Evolutionary conservation across 176 grass and related monocot genomes (phyloP), one percentile per base, ranked within the genome.

Genomic region (Zizania latifolia): DNA sequence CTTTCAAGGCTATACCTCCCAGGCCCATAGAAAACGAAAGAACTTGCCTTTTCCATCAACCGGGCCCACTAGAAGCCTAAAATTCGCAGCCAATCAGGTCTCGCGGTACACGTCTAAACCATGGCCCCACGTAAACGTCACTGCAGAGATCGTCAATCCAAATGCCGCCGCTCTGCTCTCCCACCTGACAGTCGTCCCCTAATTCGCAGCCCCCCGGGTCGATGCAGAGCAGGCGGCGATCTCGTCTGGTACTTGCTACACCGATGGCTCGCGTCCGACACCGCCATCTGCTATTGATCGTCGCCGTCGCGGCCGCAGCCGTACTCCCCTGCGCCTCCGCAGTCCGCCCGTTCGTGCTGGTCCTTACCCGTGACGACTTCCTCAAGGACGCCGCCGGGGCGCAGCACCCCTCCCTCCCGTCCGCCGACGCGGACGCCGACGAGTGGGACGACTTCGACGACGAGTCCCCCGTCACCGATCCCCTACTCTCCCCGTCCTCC

Each of bases 371-470:
- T n/a, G 88, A 97, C 2, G 94, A 97, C 50, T 83, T 97, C 63
- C 84, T 90, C 81, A 85, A 92, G 72, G 89, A 92, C 70, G 33
- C 81, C 79, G 76, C 90, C 21, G 54, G 77, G 40, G 79, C 74
- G 72, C 81, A 84, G 72, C 81, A 84, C 43, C 83, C 86, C 6
- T 86, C 85, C 55, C 65, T 86, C 29, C 81, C 86, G 23, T 38
- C 83, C 54, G 32, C 43, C 48, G 87, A 90, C 10, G 81, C 73
- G 36, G 87, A 82, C 21, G 58, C 40, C 50, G 81, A 75, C 28
- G 94, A 92, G 17, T 99, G 95, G 95, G 95, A 99, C 80, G 95
- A 97, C 56, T 91, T 97, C 70, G 70, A 86, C 6, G 86, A 89
- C 62, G 79, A 85, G 26, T 83, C 83, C 45, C 65, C 84, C 57